Base-by-base conservation (phyloP, 805 yeast genomes). In the Nadsonia fulvescens region DNA sequence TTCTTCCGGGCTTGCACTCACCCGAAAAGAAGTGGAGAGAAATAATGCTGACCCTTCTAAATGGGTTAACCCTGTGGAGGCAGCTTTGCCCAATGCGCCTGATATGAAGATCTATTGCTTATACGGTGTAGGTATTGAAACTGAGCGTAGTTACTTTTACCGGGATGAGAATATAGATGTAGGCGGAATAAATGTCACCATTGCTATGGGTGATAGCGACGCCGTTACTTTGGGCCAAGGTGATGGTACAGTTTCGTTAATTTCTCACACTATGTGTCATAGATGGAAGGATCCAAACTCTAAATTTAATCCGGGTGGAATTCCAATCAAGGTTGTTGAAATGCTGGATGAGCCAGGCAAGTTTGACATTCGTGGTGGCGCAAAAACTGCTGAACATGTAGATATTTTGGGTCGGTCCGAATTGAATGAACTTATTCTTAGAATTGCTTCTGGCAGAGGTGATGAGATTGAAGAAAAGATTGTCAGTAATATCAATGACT, bases 11-110 rank as follows among this genome's bases (percentile, higher is more conserved):
- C 44, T 71, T 22, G 76, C 95, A 4, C 54, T 47, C 22, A 62
- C 72, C 1, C 46, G 54, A 4, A 47, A 56, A 24, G 79, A 86
- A 48, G 56, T 89, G 23, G 42, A 45, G 20, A 53, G 39, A 2
- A 86, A 89, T 44, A 70, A 77, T 33, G 55, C 67, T n/a, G 63
- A 66, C 39, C 83, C 68, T 37, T 57, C 65, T 25, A 81, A 76
- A 46, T 89, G 98, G 98, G 51, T 70, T n/a, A 89, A 89, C 43
- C 98, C 98, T 3, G 55, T 89, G 24, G 96, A 89, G 46, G 94
- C 71, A 0, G 67, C 86, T 3, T 61, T 89, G 22, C 98, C 98
- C 1, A 59, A 76, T 42, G 98, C 98, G 0, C 96, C 96, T 3
- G 79, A 79, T 44, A 56, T 89, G 74, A 76, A 78, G 37, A 58